Conservation (phyloP, 306 rosid species). For the Argentina anserina region DNA sequence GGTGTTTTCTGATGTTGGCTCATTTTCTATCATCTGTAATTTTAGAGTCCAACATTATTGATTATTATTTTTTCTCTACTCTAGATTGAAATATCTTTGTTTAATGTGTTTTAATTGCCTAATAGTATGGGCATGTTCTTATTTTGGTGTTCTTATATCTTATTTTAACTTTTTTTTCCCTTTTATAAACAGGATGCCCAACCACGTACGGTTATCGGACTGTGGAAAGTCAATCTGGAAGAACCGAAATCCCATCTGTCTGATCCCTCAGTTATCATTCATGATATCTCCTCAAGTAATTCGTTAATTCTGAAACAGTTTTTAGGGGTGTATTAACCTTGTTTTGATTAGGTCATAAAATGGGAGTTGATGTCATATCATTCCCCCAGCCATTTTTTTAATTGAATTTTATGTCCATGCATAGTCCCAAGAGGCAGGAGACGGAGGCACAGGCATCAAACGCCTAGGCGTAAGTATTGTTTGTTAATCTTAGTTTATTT, state of each 20-base stretch:
- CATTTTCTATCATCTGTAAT: background rate
- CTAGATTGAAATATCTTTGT: background rate
- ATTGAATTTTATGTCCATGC: slow-evolving; percentile 28
- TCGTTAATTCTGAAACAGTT: slow-evolving; percentile 22
- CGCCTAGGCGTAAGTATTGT: slow-evolving; percentile 32
- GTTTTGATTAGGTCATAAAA: background rate
- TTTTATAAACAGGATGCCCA: slow-evolving; percentile 67
- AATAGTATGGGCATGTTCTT: background rate
- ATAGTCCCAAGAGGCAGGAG: slow-evolving; percentile 42
- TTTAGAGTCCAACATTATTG: background rate
- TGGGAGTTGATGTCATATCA: slow-evolving; percentile 23
- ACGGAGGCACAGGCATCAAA: slow-evolving; percentile 35
- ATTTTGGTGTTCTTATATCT: slow-evolving; percentile 9
- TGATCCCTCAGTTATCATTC: slow-evolving; percentile 74
- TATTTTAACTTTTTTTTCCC: background rate
- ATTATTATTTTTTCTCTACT: background rate
- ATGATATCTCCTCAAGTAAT: slow-evolving; percentile 53
- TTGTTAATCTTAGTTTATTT: slow-evolving; percentile 5
- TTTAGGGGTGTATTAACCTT: background rate
- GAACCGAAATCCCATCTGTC: slow-evolving; percentile 71
- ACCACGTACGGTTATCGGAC: slow-evolving; percentile 61
- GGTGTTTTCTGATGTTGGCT: background rate
- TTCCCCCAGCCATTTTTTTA: slow-evolving; percentile 26
- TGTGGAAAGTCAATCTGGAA: slow-evolving; percentile 85
- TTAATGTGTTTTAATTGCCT: background rate